Evolutionary conservation across 192 early-diverging fungal genomes (phyloP), one percentile per base, ranked within the genome.

Genomic region (Gonapodya prolifera): DNA sequence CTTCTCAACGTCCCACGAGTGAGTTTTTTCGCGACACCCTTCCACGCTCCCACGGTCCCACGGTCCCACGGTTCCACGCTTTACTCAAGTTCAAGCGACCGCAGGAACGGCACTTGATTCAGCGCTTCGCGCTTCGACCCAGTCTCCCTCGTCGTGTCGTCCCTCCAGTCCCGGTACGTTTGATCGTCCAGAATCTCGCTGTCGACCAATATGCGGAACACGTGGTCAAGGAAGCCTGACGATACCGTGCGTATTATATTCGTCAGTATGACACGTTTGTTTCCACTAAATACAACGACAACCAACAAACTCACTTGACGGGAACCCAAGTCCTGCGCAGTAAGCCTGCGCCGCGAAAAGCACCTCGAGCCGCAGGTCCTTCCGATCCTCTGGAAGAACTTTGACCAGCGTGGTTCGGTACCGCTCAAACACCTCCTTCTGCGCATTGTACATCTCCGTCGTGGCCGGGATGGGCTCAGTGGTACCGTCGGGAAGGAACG

Each of bases 171-270:
- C 23, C 70, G 32, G 76, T 76, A 75, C n/a, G 78, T 45, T 17
- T 69, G 70, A 13, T 80, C 81, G 77, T 82, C 81, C 16, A 82
- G 81, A 78, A 85, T 80, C 32, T 77, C 81, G 35, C 80, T 30
- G 34, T 78, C 80, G 30, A 69, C 70, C 71, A 84, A 81, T n/a
- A 82, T 75, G 28, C 84, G 79, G 80, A 84, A 85, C 61, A 85
- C 35, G 75, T 82, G 79, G 74, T 82, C 83, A 78, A 85, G 79
- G 74, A 82, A 83, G 69, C 70, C 83, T 84, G 74, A 30, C 33
- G 34, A 29, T 31, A 32, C 18, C 8, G 31, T 18, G 71, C 8
- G 16, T 16, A 73, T 18, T 2, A 16, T 32, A 73, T 2, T 18
- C 28, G 28, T 16, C 2, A 29, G 8, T 8, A 32, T 8, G 31